Evolutionary conservation across 805 yeast species (phyloP), one percentile per base, ranked within the genome.

Genomic region (Wickerhamiella kazuoi): DNA sequence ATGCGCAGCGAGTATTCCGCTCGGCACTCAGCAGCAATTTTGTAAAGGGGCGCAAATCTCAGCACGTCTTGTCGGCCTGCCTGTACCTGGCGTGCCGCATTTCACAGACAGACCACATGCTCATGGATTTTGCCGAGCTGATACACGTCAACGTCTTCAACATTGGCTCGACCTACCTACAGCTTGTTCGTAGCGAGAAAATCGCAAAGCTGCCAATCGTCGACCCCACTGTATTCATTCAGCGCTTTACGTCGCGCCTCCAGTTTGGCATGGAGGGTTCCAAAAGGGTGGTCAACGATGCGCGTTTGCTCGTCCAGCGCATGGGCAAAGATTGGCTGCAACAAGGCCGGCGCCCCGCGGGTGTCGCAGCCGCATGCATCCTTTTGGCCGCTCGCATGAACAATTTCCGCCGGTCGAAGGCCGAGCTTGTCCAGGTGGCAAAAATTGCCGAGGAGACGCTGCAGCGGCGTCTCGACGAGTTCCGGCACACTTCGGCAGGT

Each of bases 261-360:
- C 80, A 79, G 45, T 78, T 90, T 51, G 87, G 84, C n/a, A 71
- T 69, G 21, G 72, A 72, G 44, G 53, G 50, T 34, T 45, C 52
- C 8, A 65, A 75, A 30, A 76, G 76, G 49, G 94, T 90, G 13
- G 76, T 81, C 34, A 71, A 70, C 44, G 99, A 90, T 57, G 97
- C 98, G 0, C 76, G 76, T 5, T 72, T 76, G 50, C 61, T 90
- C 18, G 94, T 94, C 0, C 81, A 74, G 53, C 67, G 94, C 48
- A 90, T 90, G 99, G 68, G 86, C 13, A 72, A 74, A 33, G 97
- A 90, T 53, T 90, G 97, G 96, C 79, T 90, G 48, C 81, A 77
- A 55, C 93, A 83, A 59, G 99, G 99, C 20, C 71, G 99, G 54
- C 68, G 97, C 45, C 98, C 99, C 0, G 97, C 98, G 0, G 98